Conservation (phyloP, 106 monocot genomes). For the Triglochin maritima region DNA sequence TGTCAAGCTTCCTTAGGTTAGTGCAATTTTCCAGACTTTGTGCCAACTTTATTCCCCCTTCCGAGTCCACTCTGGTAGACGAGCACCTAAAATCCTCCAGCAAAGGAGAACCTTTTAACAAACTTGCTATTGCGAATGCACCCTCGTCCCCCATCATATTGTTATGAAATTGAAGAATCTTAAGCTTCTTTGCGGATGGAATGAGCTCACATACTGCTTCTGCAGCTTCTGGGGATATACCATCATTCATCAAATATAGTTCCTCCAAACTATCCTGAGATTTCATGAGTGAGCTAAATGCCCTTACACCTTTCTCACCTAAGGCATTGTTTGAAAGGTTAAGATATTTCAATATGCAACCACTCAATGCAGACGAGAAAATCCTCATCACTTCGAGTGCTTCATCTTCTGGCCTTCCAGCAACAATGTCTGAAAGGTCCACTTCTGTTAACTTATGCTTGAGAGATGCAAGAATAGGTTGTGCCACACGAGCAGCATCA, state of each 20-base stretch:
- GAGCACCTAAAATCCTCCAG: conserved; percentile 86
- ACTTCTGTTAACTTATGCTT: conserved; percentile 56
- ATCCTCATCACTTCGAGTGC: conserved; percentile 95
- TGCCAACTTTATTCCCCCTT: conserved; percentile 57
- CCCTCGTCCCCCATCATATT: conserved; percentile 32
- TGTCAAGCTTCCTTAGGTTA: conserved; percentile 55
- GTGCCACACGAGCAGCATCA: conserved; percentile 65
- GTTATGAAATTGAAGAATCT: conserved; percentile 81
- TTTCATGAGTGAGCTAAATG: conserved; percentile 62
- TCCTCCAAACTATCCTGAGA: conserved; percentile 71
- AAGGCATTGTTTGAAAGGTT: conserved; percentile 89
- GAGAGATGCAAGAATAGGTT: conserved; percentile 57
- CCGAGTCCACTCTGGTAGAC: conserved; percentile 66
- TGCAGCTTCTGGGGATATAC: conserved; percentile 93
- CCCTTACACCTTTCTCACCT: conserved; percentile 92
- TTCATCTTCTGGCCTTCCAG: conserved; percentile 79
- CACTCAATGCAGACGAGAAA: conserved; percentile 62
- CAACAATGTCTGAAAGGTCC: conserved; percentile 84
- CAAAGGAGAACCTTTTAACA: conserved; percentile 6
- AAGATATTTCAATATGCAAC: conserved; percentile 35
- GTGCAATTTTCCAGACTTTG: conserved; percentile 47
- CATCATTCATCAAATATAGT: conserved; percentile 85
- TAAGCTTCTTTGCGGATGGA: conserved; percentile 66
- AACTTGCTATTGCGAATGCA: conserved; percentile 2
- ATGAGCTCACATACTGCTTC: conserved; percentile 64